Evolutionary conservation across 2,329 filamentous ascomycete genomes (phyloP), one percentile per base, ranked within the genome.

Genomic region (Shiraia sp.): DNA sequence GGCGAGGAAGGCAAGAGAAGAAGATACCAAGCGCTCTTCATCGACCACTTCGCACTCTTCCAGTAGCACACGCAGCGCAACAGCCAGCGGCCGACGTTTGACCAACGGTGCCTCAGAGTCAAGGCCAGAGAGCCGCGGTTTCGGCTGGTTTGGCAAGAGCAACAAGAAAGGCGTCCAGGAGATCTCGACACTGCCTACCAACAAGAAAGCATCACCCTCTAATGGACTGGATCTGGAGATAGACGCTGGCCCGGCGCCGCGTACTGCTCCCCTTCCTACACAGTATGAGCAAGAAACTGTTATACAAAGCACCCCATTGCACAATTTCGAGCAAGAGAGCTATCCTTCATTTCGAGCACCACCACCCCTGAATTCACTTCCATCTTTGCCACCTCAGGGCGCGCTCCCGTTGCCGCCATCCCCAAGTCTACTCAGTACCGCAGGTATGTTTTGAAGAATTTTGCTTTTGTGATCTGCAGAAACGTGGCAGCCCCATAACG

Each of bases 91-190:
- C 8, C 19, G 19, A 22, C 19, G 19, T 22, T 22, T 22, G 19
- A 22, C 19, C 4, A 8, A 4, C 19, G 19, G 19, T 8, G 49
- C 45, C 10, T 22, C 27, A 27, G 53, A 43, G 39, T 44, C 55
- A 34, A 57, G 36, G 41, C 33, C 54, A 23, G 44, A 49, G 37
- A 45, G 27, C 16, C 36, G 32, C 25, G 37, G 40, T 13, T 44
- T 55, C 33, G 49, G 43, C 22, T 58, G 48, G 50, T 59, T 59
- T 36, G 41, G 51, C 35, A 61, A 56, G 36, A 55, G 38, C 9
- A 49, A 37, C 16, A 51, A 47, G 23, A 57, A 60, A 37, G 53
- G 51, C n/a, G 42, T 61, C 24, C 55, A 57, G 35, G 57, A 61
- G 36, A 59, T 61, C 12, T 39, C 51, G 5, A 45, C 48, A 12